These are phyloP conservation scores for Cudoniella acicularis DNA, from an alignment of 495 filamentous ascomycete species.

Conservation along the genomic window DNA sequence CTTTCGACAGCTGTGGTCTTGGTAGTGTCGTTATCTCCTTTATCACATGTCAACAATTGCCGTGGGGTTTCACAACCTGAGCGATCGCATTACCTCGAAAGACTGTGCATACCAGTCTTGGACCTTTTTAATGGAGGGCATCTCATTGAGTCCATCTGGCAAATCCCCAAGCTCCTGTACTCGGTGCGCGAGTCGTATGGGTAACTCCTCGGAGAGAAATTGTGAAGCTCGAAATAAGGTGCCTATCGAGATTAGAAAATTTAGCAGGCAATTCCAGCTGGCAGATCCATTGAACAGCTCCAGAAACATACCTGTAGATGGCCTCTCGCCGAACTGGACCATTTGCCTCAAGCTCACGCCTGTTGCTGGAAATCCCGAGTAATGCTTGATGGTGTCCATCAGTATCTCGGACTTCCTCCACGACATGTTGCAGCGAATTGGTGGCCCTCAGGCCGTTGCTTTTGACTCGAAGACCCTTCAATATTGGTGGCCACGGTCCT, in stretches of 20 bases:
- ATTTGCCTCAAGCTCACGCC: slow-evolving; percentile 96
- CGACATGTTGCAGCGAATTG: slow-evolving; percentile 53
- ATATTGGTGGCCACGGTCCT: slow-evolving; percentile 11
- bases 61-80: not conserved
- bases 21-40: slow-evolving; percentile 88
- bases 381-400: slow-evolving; percentile 99
- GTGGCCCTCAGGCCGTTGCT: slow-evolving; percentile 33
- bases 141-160: slow-evolving; percentile 96
- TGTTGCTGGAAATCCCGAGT: slow-evolving; percentile 94
- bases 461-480: slow-evolving; percentile 7
- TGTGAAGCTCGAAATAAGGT: slow-evolving; percentile 96
- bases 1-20: slow-evolving; percentile 68
- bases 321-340: slow-evolving; percentile 95
- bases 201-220: slow-evolving; percentile 96
- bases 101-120: slow-evolving; percentile 99
- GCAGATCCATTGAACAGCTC: not conserved
- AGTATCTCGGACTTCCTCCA: slow-evolving; percentile 87
- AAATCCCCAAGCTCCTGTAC: slow-evolving; percentile 89
- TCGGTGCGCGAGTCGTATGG: slow-evolving; percentile 92
- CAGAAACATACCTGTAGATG: slow-evolving; percentile 67
- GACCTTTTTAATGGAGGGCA: slow-evolving; percentile 94
- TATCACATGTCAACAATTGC: slow-evolving; percentile 32
- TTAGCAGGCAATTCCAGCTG: slow-evolving; percentile 8
- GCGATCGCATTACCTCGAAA: slow-evolving; percentile 69
- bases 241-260: slow-evolving; percentile 45